Evolutionary conservation across 2,329 filamentous ascomycete genomes (phyloP).

Genomic region (Chalara sp.): DNA sequence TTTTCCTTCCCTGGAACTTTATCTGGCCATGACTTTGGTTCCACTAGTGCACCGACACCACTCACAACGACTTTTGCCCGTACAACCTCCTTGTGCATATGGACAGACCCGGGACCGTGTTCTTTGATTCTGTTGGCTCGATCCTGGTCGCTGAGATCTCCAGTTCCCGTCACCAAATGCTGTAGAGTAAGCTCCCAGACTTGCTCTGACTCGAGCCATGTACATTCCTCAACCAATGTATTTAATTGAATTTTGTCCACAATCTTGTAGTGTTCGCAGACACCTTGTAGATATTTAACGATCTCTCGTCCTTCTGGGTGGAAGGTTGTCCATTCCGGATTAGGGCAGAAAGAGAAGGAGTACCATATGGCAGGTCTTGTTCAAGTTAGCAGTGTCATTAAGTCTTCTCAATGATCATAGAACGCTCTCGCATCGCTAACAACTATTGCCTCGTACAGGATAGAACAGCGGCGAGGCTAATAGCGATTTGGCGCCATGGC

Average conservation of each 20-base stretch:
- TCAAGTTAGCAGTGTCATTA: constrained; percentile 11
- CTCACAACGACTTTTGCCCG: constrained; percentile 47
- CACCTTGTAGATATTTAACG: constrained; percentile 43
- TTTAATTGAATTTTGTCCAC: constrained; percentile 52
- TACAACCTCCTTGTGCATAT: constrained; percentile 42
- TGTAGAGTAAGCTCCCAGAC: constrained; percentile 48
- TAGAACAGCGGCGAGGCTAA: background rate
- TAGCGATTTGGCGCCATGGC: background rate
- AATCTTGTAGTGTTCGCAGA: constrained; percentile 47
- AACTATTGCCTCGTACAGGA: background rate
- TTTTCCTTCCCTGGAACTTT: constrained; percentile 43
- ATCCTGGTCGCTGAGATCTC: constrained; percentile 43
- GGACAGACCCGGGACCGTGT: constrained; percentile 39
- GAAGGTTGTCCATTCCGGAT: constrained; percentile 49
- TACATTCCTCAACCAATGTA: constrained; percentile 45
- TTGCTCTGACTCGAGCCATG: constrained; percentile 45
- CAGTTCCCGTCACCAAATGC: constrained; percentile 43
- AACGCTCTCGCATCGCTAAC: too few species aligned
- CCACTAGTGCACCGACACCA: constrained; percentile 47
- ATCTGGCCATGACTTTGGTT: constrained; percentile 43
- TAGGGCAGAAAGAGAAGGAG: constrained; percentile 54
- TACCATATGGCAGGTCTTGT: constrained; percentile 48
- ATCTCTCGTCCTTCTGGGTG: constrained; percentile 56
- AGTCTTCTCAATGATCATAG: too few species aligned
- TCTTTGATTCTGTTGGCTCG: constrained; percentile 35